phyloP scores from a whole-genome alignment of 1,284 basidiomycete genomes.

The Sporisorium iseilematis-ciliati region DNA sequence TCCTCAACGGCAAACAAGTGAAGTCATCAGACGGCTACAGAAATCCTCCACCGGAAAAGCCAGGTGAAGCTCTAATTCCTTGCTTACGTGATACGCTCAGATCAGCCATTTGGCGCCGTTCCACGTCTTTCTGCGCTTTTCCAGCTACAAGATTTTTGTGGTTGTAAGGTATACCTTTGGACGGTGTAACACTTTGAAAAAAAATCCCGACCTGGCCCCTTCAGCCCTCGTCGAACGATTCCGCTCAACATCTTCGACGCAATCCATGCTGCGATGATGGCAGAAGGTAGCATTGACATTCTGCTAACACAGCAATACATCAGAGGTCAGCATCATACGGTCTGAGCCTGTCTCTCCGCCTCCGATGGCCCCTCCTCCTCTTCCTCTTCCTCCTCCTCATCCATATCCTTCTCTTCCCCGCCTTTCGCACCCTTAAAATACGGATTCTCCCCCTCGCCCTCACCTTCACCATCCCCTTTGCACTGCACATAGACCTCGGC shows the following conservation, averaged over 20 bases:
- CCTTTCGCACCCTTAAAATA: slow-evolving; percentile 14
- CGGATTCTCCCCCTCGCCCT: slow-evolving; percentile 13
- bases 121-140: slow-evolving; percentile 12
- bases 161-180: no score
- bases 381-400: background rate
- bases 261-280: no score
- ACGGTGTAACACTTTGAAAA: no score
- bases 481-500: slow-evolving; percentile 21
- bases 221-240: no score
- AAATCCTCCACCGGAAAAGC: slow-evolving; percentile 3
- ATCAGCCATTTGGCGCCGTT: background rate
- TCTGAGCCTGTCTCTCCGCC: slow-evolving; percentile 4
- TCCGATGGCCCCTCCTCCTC: background rate
- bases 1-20: background rate
- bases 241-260: no score
- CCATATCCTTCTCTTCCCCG: background rate
- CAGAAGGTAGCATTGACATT: background rate
- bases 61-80: background rate
- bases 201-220: no score
- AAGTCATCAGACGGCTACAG: slow-evolving; percentile 8
- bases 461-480: background rate
- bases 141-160: background rate
- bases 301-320: background rate
- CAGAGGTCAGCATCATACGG: background rate
- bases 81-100: slow-evolving; percentile 8